Evolutionary conservation across 1,139 yeast species (phyloP), one percentile per base, ranked within the genome.

Genomic region (Meyerozyma guilliermondii): DNA sequence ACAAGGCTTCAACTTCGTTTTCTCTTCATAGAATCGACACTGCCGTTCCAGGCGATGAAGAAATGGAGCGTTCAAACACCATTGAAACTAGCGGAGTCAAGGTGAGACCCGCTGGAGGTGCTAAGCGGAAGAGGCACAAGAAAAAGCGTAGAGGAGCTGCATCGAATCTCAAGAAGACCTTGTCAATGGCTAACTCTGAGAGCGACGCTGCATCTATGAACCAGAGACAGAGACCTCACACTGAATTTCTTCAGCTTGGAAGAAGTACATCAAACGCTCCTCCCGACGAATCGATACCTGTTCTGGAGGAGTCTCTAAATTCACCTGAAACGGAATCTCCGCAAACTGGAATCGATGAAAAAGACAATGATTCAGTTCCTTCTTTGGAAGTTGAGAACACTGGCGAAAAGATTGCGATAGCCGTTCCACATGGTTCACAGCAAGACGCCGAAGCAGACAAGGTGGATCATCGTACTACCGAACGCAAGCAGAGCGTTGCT

Each of bases 1-100:
- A 85, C 49, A 77, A 76, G 46, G 71, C 78, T 9, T 83, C 87
- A 1, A 76, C 89, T 22, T 81, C 95, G 1, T 81, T 87, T 53
- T 87, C 96, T 1, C 75, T 89, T 46, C 91, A 83, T 49, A 76
- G 95, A 56, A 78, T 87, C 39, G 96, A 87, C 55, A 85, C 95
- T 0, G 18, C 24, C 22, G 43, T 53, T 16, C 46, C 50, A 0
- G 46, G 42, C 10, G 60, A 57, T 3, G 48, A 50, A 11, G 53
- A 49, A 14, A 38, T 58, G 11, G 53, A 49, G 28, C 55, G 59
- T 7, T 40, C 65, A 0, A 64, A 65, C 41, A 69, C 81, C 1
- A 63, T 80, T 16, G 85, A 80, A 58, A 81, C 87, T 0, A 77
- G 82, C 54, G 87, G 88, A 20, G 63, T 78, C 18, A 81, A 83